Evolutionary conservation across 2,329 filamentous ascomycete species (phyloP).

Genomic region (Clarireedia hainanense): DNA sequence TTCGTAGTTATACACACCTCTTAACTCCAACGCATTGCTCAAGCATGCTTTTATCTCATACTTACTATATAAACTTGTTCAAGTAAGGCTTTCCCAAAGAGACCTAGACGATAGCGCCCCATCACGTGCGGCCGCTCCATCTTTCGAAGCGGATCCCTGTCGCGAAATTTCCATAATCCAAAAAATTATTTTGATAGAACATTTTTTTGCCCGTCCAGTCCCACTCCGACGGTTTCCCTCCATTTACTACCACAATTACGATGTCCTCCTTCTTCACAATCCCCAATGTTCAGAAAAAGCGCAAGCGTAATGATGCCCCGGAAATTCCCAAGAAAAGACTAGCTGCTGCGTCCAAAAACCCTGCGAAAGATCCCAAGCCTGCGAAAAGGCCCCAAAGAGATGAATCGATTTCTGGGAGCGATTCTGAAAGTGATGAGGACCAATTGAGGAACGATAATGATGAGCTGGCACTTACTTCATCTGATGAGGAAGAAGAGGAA

Average conservation of each 20-base stretch:
- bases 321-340: constrained; percentile 53
- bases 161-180: constrained; percentile 13
- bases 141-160: constrained; percentile 2
- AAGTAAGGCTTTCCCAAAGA: no score
- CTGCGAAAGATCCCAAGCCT: constrained; percentile 30
- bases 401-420: constrained; percentile 77
- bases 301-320: constrained; percentile 59
- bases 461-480: constrained; percentile 48
- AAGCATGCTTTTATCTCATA: no score
- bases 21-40: no score
- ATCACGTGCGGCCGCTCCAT: background rate
- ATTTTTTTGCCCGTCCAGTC: constrained; percentile 4
- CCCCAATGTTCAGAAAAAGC: constrained; percentile 80
- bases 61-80: no score
- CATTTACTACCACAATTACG: constrained; percentile 1
- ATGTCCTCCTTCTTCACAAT: constrained; percentile 98
- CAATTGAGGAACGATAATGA: constrained; percentile 34
- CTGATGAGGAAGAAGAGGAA: constrained; percentile 57
- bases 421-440: constrained; percentile 58
- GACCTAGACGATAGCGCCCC: background rate
- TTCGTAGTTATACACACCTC: no score
- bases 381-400: constrained; percentile 40
- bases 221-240: background rate
- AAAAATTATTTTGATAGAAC: constrained; percentile 9
- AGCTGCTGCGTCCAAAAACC: constrained; percentile 33